A percentile compares a stretch with the other conserved stretches of the same genome.
Evolutionary conservation across 2,329 filamentous ascomycete species (phyloP).

Genomic region (Furcasterigmium furcatum): DNA sequence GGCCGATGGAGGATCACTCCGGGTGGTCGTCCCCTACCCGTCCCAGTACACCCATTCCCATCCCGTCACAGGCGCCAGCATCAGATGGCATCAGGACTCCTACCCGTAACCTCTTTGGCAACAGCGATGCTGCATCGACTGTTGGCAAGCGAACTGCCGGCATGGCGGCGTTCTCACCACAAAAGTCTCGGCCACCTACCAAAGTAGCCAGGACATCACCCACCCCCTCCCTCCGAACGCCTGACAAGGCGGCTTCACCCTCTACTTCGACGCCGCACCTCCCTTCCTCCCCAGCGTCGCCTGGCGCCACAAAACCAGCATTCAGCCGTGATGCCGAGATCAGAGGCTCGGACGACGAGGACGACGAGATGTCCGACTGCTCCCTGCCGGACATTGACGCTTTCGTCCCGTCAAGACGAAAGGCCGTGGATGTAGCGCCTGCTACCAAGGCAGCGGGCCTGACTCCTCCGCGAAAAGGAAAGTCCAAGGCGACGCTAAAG

Average conservation of each 20-base stretch:
- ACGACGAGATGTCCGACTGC: constrained; percentile 55
- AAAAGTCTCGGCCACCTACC: background rate
- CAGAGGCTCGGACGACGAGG: constrained; percentile 70
- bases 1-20: background rate
- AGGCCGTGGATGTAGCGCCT: background rate
- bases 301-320: constrained; percentile 16
- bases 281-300: constrained; percentile 21
- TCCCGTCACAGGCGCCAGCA: background rate
- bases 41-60: background rate
- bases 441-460: background rate
- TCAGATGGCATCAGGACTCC: background rate
- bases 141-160: constrained; percentile 1
- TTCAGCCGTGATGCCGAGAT: constrained; percentile 56
- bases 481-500: constrained; percentile 11
- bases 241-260: background rate
- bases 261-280: constrained; percentile 8
- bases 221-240: constrained; percentile 1
- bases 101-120: background rate
- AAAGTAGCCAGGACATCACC: background rate
- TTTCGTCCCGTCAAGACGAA: constrained; percentile 4
- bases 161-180: background rate
- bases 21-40: background rate
- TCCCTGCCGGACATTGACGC: constrained; percentile 50
- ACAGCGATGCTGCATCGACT: background rate
- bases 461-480: too few relatives aligned